phyloP scores from a whole-genome alignment of 768 basidiomycete genomes.

The Suillus ampliporus region DNA sequence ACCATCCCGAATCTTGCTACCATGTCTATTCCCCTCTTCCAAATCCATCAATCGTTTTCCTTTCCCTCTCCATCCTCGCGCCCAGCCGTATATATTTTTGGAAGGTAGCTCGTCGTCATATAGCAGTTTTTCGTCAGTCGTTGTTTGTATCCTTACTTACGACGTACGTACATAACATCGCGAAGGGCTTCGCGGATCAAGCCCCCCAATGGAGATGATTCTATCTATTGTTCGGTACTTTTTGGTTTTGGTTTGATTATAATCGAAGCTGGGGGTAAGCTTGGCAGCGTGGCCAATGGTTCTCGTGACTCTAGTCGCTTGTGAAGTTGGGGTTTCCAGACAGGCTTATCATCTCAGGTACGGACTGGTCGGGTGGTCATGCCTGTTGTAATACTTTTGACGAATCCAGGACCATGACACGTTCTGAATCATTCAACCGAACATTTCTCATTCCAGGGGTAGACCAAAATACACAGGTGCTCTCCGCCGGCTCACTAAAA shows the following conservation, averaged over 20 bases:
- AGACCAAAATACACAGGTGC: neutral
- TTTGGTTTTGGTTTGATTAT: neutral
- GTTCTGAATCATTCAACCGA: neutral
- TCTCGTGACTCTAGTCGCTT: neutral
- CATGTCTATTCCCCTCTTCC: slow-evolving; percentile 1
- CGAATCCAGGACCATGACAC: neutral
- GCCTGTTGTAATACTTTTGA: no score
- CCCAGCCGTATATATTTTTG: slow-evolving; percentile 17
- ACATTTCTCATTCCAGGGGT: neutral
- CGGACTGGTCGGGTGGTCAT: neutral
- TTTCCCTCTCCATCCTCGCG: neutral
- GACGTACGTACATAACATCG: slow-evolving; percentile 33
- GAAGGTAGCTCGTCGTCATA: slow-evolving; percentile 11
- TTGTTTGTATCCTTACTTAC: slow-evolving; percentile 5
- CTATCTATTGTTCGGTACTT: neutral
- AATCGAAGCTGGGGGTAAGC: no score
- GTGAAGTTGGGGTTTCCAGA: neutral
- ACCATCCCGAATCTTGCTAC: neutral
- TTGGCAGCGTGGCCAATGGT: neutral
- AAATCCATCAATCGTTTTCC: neutral
- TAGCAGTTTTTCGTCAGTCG: slow-evolving; percentile 5
- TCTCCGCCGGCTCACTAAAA: neutral
- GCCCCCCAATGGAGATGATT: slow-evolving; percentile 43
- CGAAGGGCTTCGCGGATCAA: slow-evolving; percentile 58
- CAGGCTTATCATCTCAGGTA: slow-evolving; percentile 3